Base-by-base conservation (phyloP, 2,329 filamentous ascomycete species). In the Venturiaceae sp. region DNA sequence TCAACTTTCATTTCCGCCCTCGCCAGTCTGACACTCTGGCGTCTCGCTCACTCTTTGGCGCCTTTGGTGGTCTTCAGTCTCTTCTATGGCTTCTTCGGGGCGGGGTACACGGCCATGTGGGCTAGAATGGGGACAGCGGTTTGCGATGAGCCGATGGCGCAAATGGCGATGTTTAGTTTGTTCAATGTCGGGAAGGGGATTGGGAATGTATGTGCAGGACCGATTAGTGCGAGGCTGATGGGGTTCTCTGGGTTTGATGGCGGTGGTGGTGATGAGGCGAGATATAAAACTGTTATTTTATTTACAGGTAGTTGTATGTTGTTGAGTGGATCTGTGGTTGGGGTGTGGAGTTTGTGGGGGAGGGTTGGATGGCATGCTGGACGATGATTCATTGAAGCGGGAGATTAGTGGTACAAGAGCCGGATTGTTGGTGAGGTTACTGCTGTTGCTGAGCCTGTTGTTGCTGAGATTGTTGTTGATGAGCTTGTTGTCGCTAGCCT, bases 81-180 rank as follows among this genome's bases (percentile, higher is more conserved):
- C 3, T 23, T 60, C 8, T 60, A 53, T 46, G 56, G 59, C 16
- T 54, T 58, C 19, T 58, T 60, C 23, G 59, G 44, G 6, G 59
- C 44, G 7, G 59, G 59, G 2, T 60, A 58, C 41, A 55, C 37
- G 7, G 59, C 50, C n/a, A 5, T 60, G 4, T 60, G 56, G 55
- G 47, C 21, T 2, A 11, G 59, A 16, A 53, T 60, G 44, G 47
- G 44, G 36, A 53, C 55, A 14, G 46, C 34, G 14, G 44, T 58
- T 4, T 58, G 33, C 19, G 19, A 46, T 8, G 59, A 60, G 46
- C 50, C 59, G 8, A 58, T 56, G 23, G 50, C 37, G 21, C 28
- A 46, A 14, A 46, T 60, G 23, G 44, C 44, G 14, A 34, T 47
- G 30, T 60, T 53, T 28, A 46, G 59, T 8, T 32, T 41, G 6